Evolutionary conservation across 2,329 filamentous ascomycete genomes (phyloP).

Genomic region (Cercospora zeina): DNA sequence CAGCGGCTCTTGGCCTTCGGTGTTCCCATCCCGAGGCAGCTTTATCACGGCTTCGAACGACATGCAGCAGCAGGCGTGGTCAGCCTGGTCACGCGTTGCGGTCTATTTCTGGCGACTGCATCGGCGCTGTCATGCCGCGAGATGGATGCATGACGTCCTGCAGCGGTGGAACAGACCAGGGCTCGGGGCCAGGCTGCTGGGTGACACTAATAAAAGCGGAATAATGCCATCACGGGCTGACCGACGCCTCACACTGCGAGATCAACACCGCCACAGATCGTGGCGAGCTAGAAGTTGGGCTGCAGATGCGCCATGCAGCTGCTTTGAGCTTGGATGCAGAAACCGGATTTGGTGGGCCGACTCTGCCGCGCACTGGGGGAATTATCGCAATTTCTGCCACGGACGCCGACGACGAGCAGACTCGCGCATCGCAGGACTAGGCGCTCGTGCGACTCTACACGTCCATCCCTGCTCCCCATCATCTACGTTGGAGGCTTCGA

Average conservation of each 20-base stretch:
- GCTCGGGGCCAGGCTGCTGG: not conserved
- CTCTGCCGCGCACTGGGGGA: not conserved
- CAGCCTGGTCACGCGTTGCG: not conserved
- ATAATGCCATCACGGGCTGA: constrained; percentile 9
- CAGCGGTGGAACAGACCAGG: not conserved
- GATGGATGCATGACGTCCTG: constrained; percentile 2
- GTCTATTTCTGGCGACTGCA: not conserved
- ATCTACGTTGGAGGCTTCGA: constrained; percentile 24
- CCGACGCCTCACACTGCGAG: constrained; percentile 5
- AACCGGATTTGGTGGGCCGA: not conserved
- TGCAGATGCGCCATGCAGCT: constrained; percentile 14
- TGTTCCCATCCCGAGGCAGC: not conserved
- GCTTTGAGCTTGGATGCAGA: not conserved
- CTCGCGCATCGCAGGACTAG: constrained; percentile 14
- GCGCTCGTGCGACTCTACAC: constrained; percentile 27
- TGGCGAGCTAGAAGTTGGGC: not conserved
- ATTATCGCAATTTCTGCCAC: constrained; percentile 14
- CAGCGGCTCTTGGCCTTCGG: not conserved
- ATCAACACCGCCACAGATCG: constrained; percentile 11
- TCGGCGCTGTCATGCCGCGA: constrained; percentile 5
- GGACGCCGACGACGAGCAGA: constrained; percentile 7
- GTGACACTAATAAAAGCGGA: too few relatives aligned
- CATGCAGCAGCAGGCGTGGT: not conserved
- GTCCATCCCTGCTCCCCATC: constrained; percentile 16
- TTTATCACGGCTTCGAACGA: not conserved